Base-by-base conservation (phyloP, 1,284 basidiomycete species). In the Apiotrichum akiyoshidainum region DNA sequence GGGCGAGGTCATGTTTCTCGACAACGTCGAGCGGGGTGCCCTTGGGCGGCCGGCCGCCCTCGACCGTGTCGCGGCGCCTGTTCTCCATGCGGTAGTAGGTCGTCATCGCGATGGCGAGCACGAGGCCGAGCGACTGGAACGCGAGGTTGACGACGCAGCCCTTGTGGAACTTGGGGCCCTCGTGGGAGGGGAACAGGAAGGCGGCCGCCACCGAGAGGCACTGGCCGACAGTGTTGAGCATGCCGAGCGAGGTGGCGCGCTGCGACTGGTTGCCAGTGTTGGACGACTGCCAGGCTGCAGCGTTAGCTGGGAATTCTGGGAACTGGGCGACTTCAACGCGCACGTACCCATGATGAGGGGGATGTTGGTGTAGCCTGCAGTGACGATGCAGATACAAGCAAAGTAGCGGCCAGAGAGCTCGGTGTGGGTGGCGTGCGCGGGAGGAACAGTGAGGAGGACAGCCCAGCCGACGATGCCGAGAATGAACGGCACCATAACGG, bases 221-320 rank as follows among this genome's bases (percentile, higher is more conserved):
- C 63, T 81, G 80, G 16, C 78, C 79, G 58, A 80, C 56, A 1
- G 75, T 66, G 71, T 81, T 81, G 51, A 81, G 74, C 76, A 78
- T 78, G 44, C 79, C 80, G 55, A 81, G 71, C 10, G 68, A 67
- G 1, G 78, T 72, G 10, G 79, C 79, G 48, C 79, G 68, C 59
- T 78, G 77, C 19, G 68, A 69, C 58, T 81, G 73, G 39, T 44
- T 46, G 6, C 51, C 55, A 1, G 65, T 63, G 53, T 61, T 63
- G 46, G 44, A 21, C 19, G 41, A 47, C 52, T 42, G 35, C 53
- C 57, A 58, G 4, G 59, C 57, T 46, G 16, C 22, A 17, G 7
- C 12, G 50, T 52, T 12, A 42, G 50, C 19, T 31, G 19, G n/a
- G 35, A 22, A 21, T n/a, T 9, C n/a, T n/a, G n/a, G 16, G 5